Conservation (phyloP, 352 stramenopile species). For the Blastocystis sp. region DNA sequence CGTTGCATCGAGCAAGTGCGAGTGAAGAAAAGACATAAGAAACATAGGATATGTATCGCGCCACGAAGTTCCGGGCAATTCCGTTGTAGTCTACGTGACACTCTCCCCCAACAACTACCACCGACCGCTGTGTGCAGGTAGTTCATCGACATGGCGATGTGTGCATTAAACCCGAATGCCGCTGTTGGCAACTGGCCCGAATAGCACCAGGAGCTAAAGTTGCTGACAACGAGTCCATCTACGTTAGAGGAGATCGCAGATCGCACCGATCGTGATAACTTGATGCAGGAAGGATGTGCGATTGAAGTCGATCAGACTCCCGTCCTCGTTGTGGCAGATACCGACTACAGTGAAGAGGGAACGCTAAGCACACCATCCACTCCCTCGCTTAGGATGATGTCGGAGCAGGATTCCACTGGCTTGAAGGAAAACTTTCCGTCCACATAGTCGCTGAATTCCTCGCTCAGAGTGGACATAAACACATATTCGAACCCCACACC, state of each 20-base stretch:
- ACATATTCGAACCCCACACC: constrained; percentile 17
- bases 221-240: background rate
- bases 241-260: background rate
- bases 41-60: constrained; percentile 13
- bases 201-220: constrained; percentile 37
- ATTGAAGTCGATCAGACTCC: constrained; percentile 48
- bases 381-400: constrained; percentile 54
- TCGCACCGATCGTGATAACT: background rate
- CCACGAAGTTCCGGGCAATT: constrained; percentile 50
- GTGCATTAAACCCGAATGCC: constrained; percentile 34
- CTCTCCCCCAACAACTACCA: background rate
- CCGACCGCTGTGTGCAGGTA: constrained; percentile 35
- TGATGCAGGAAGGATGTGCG: constrained; percentile 19
- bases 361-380: background rate
- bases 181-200: constrained; percentile 39
- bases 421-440: background rate
- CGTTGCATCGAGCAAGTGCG: background rate
- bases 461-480: constrained; percentile 56
- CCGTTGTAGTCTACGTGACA: constrained; percentile 27
- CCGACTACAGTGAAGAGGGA: background rate
- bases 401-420: constrained; percentile 20
- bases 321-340: constrained; percentile 53
- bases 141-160: constrained; percentile 57
- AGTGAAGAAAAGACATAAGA: background rate
- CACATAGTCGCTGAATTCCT: constrained; percentile 61